These are phyloP conservation scores for Scorias spongiosa DNA, from an alignment of 2,329 filamentous ascomycete genomes.

Conservation along the genomic window DNA sequence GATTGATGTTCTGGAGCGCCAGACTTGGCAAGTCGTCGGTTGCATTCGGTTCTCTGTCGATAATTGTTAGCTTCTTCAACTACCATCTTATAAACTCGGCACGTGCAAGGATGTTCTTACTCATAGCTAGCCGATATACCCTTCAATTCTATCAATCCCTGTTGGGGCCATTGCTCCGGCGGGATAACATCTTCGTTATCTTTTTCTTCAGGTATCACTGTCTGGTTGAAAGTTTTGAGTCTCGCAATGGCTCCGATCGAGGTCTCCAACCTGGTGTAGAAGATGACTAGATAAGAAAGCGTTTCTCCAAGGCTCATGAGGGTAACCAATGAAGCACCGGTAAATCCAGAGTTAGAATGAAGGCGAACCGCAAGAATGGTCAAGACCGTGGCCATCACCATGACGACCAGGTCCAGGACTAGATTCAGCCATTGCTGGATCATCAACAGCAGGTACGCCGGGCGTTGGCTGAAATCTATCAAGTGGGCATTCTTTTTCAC, in stretches of 20 bases:
- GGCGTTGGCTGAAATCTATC: constrained; percentile 27
- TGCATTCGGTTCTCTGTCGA: background rate
- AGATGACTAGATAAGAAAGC: constrained; percentile 34
- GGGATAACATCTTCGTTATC: background rate
- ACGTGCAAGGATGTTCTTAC: background rate
- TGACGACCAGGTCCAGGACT: constrained; percentile 21
- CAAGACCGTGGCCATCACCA: constrained; percentile 19
- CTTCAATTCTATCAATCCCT: background rate
- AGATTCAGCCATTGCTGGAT: constrained; percentile 31
- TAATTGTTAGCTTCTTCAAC: background rate
- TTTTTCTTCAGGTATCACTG: background rate
- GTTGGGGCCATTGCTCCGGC: background rate
- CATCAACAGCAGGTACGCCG: constrained; percentile 31
- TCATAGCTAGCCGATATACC: background rate
- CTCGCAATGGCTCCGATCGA: constrained; percentile 41
- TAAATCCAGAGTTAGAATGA: constrained; percentile 13
- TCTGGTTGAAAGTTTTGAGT: constrained; percentile 36
- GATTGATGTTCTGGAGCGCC: constrained; percentile 13
- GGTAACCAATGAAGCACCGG: constrained; percentile 26
- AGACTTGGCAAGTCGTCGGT: background rate
- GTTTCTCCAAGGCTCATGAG: constrained; percentile 38
- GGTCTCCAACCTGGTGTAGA: constrained; percentile 44
- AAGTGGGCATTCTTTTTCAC: constrained; percentile 19
- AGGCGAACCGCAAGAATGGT: constrained; percentile 18
- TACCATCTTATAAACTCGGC: background rate